Evolutionary conservation across 2,329 filamentous ascomycete species (phyloP), one percentile per base, ranked within the genome.

Genomic region (Blastomyces parvus): DNA sequence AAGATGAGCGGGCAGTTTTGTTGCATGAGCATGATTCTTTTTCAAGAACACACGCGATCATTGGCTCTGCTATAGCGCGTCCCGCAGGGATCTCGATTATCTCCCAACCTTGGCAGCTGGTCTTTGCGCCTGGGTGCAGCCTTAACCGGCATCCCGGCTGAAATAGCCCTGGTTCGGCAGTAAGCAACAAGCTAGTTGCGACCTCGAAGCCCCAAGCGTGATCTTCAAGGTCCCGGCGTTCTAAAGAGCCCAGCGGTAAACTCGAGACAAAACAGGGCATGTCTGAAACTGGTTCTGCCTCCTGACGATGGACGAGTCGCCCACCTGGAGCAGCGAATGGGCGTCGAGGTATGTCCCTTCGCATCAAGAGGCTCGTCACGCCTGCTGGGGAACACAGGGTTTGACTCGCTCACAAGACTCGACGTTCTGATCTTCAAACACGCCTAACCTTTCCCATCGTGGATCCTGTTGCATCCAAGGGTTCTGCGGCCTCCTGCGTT

Each of bases 401-500:
- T 62, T 62, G 50, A 62, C 60, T 62, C 60, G 60, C 60, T 62
- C 60, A 62, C 60, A 46, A 53, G 48, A 46, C 50, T 42, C 44
- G 46, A 22, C 22, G 33, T 22, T 33, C 22, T 36, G 33, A 30
- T 57, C 48, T 27, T 57, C 38, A 62, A 55, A 56, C 38, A 46
- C 22, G 22, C 52, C 50, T 27, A 50, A 57, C 25, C 14, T 46
- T 46, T 13, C 30, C 36, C 48, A 33, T 13, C 50, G 50, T 56
- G 33, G 50, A 55, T 30, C 17, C 2, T 13, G 30, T 53, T 53
- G 42, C 22, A 36, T 14, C 14, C 44, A 48, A 36, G 22, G 27
- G 25, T 57, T 33, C 60, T 22, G 48, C 50, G 46, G 36, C 33
- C 52, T 62, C 50, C 60, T 62, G 60, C 60, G 60, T 53, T 55